Evolutionary conservation across 345 rosid genomes (phyloP), one percentile per base, ranked within the genome.

Genomic region (Geranium brycei): DNA sequence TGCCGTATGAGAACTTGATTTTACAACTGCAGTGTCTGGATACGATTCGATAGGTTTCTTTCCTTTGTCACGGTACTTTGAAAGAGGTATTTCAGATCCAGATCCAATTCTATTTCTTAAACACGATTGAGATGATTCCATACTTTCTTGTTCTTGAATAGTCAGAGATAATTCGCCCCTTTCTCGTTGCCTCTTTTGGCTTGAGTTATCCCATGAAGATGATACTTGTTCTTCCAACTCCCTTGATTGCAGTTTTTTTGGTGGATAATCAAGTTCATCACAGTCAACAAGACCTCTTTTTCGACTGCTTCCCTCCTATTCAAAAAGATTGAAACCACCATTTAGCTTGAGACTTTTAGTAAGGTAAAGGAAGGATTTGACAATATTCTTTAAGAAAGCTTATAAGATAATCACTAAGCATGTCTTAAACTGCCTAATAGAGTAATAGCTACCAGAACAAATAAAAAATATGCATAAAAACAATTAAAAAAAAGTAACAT

Each of bases 61-160:
- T 17, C 17, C 35, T 62, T 59, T 11, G 57, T 64, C 51, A 56
- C 31, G 31, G 16, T 56, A 15, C 31, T 57, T 60, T 18, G 38
- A 1, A 13, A 51, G 41, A 38, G 53, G 61, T 58, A 56, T 17
- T 61, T 1, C 6, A 57, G 69, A 62, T 30, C 38, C 64, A 19
- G 47, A 66, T 32, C 51, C 38, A 13, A 4, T 38, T 60, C 56
- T 59, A 18, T 56, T 62, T 17, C 41, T 62, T 23, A 59, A 30
- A 55, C 55, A 18, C 51, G 15, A 16, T 57, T 32, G 66, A 19
- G 75, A 60, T n/a, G 28, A 57, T 19, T 69, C 66, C 66, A 14
- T 31, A 30, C 5, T 60, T 69, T 31, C 68, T 14, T 12, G 38
- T 59, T 58, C 35, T 4, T 35, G 41, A 28, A 30, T 58, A 55